Percentiles rank a stretch among this genome's conserved stretches.
Conservation (phyloP, 257 asterid species). For the Solanum chilense region DNA sequence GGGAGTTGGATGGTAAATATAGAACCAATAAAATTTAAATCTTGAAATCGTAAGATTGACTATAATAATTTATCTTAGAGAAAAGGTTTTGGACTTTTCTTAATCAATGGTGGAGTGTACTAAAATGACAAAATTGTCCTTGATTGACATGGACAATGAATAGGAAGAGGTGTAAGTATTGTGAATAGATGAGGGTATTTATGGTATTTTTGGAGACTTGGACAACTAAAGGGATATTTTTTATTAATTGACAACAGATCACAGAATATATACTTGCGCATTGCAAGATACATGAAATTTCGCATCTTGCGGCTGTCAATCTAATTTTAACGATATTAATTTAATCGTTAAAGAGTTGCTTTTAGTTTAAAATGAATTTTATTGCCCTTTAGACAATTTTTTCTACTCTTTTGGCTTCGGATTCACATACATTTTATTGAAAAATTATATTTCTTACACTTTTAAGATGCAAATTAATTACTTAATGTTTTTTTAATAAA, state of each 20-base stretch:
- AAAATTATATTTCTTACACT: neutral
- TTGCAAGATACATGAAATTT: neutral
- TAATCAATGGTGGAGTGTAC: neutral
- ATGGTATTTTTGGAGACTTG: too few species aligned
- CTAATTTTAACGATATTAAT: neutral
- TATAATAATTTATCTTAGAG: too few species aligned
- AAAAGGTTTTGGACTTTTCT: neutral
- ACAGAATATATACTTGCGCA: too few species aligned
- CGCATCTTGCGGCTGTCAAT: neutral
- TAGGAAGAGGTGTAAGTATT: neutral
- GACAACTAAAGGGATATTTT: too few species aligned
- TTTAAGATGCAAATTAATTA: neutral
- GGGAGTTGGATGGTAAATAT: too few species aligned
- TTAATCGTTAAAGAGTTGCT: rapidly evolving
- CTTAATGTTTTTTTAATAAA: too few species aligned
- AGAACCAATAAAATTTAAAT: too few species aligned
- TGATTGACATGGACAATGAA: neutral
- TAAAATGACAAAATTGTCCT: neutral
- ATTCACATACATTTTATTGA: neutral
- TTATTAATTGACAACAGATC: neutral
- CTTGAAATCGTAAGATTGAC: too few species aligned
- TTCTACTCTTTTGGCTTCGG: too few species aligned
- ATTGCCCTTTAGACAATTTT: neutral
- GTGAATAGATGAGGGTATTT: neutral
- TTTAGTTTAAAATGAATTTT: neutral